phyloP scores from a whole-genome alignment of 73 alveolate species.

The Vitrella brassicaformis region DNA sequence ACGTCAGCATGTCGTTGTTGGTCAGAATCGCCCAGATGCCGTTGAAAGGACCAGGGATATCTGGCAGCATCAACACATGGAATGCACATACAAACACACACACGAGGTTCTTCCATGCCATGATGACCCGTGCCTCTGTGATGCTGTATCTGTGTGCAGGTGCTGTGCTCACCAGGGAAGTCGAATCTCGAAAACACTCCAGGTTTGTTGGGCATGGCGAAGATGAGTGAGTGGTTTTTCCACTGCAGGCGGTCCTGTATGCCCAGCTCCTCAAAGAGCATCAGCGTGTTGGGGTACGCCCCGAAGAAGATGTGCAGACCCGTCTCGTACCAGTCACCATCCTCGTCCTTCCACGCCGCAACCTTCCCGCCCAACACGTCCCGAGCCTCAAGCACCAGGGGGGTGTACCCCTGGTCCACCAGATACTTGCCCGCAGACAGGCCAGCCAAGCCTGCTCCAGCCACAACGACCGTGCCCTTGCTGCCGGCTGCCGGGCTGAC shows the following conservation, averaged over 20 bases:
- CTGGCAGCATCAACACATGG: no score
- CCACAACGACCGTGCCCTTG: background rate
- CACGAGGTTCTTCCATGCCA: no score
- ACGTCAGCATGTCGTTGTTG: slow-evolving; percentile 13
- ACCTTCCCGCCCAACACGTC: slow-evolving; percentile 31
- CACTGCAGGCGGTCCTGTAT: slow-evolving; percentile 23
- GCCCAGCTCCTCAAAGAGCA: background rate
- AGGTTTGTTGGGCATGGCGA: slow-evolving; percentile 29
- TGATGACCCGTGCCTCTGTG: no score
- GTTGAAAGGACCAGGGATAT: background rate
- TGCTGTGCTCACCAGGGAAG: background rate
- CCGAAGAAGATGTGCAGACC: slow-evolving; percentile 37
- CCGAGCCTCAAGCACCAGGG: slow-evolving; percentile 21
- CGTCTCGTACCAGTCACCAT: slow-evolving; percentile 26
- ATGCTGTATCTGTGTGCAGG: no score
- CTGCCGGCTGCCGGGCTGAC: background rate
- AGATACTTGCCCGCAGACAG: background rate
- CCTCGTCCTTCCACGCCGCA: slow-evolving; percentile 35
- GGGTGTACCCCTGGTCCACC: slow-evolving; percentile 3
- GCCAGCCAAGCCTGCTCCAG: background rate
- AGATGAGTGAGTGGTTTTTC: slow-evolving; percentile 34
- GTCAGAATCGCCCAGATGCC: background rate
- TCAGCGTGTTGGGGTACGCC: background rate
- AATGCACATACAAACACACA: no score
- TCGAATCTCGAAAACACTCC: background rate